A percentile compares a stretch with the other conserved stretches of the same genome.
These are phyloP conservation scores for Neopestalotiopsis rosae DNA, from an alignment of 2,329 filamentous ascomycete species.

Conservation along the genomic window DNA sequence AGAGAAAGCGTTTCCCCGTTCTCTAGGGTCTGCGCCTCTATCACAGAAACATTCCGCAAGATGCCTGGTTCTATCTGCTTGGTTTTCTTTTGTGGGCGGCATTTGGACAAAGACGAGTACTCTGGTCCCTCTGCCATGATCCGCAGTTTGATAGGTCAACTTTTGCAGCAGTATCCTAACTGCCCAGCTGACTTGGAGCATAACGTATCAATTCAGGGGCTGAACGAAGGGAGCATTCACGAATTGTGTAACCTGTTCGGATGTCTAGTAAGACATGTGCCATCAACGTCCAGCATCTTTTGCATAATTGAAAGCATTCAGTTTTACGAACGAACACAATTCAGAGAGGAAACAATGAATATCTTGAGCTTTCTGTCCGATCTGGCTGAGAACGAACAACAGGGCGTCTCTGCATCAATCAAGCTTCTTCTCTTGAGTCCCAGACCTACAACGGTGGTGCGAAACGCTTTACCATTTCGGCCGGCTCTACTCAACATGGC, in stretches of 20 bases:
- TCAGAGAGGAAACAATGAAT: background rate
- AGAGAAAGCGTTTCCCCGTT: background rate
- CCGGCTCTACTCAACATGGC: background rate
- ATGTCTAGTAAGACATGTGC: background rate
- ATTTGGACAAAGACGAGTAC: background rate
- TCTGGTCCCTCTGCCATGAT: background rate
- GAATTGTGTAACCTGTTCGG: background rate
- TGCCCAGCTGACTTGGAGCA: background rate
- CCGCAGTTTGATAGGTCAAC: background rate
- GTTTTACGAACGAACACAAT: background rate
- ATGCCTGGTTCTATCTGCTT: background rate
- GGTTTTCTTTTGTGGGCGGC: background rate
- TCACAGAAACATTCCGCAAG: background rate
- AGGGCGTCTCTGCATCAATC: background rate
- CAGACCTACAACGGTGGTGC: background rate
- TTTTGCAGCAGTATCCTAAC: background rate
- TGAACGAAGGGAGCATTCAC: background rate
- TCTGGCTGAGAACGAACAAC: background rate
- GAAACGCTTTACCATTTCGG: background rate
- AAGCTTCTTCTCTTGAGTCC: background rate
- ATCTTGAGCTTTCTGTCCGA: background rate
- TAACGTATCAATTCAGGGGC: background rate
- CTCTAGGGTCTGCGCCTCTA: background rate
- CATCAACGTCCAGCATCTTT: background rate
- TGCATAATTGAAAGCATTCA: background rate